Evolutionary conservation across 495 filamentous ascomycete species (phyloP).

Genomic region (Penicillium goetzii): DNA sequence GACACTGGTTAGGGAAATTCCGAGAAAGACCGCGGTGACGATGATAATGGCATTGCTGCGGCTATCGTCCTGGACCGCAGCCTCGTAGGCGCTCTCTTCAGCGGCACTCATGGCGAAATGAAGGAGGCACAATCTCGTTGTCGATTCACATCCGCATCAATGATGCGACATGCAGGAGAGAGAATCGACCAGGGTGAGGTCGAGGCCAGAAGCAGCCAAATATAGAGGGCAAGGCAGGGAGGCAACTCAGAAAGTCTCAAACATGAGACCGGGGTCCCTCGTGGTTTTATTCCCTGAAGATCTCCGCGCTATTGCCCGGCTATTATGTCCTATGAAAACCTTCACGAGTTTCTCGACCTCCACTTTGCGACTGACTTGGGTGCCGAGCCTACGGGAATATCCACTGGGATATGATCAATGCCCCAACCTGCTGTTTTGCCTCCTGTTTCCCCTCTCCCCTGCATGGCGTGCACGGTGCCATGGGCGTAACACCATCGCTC

Average conservation of each 20-base stretch:
- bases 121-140: constrained; percentile 7
- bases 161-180: not conserved
- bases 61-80: constrained; percentile 25
- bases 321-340: constrained; percentile 16
- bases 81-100: constrained; percentile 15
- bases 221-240: not conserved
- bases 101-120: constrained; percentile 20
- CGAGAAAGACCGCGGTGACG: constrained; percentile 38
- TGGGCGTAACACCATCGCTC: constrained; percentile 4
- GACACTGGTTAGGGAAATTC: constrained; percentile 32
- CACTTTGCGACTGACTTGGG: constrained; percentile 2
- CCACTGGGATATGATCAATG: not conserved
- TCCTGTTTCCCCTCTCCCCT: not conserved
- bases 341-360: constrained; percentile 19
- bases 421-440: not conserved
- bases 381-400: constrained; percentile 10
- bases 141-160: constrained; percentile 18
- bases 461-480: constrained; percentile 3
- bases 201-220: not conserved
- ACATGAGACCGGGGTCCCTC: constrained; percentile 11
- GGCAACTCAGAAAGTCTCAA: not conserved
- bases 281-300: constrained; percentile 25
- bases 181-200: constrained; percentile 5
- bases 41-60: constrained; percentile 34
- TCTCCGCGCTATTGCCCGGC: constrained; percentile 19